A percentile compares a stretch with the other conserved stretches of the same genome.
Conservation (phyloP, 805 yeast genomes). For the Myxozyma lipomycoides region DNA sequence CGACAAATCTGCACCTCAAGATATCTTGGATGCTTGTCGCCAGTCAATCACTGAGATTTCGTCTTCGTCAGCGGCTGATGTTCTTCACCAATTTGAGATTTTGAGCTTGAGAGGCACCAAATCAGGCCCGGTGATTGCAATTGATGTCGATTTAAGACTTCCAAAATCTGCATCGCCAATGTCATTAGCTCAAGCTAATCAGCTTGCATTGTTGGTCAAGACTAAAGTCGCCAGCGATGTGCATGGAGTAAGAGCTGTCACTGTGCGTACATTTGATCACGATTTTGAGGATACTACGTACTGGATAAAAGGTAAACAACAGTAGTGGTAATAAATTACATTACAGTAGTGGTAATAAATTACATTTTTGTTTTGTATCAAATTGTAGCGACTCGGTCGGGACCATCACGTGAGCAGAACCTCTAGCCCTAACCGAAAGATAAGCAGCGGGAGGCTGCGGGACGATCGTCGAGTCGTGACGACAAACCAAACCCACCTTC, state of each 20-base stretch:
- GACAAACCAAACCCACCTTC: no score
- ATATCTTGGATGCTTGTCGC: conserved; percentile 8
- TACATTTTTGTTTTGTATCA: neutral
- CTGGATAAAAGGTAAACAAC: conserved; percentile 14
- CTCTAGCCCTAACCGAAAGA: no score
- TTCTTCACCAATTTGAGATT: neutral
- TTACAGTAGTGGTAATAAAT: neutral
- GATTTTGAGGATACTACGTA: conserved; percentile 3
- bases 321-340: no score
- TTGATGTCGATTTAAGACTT: conserved; percentile 19
- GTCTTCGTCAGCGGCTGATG: neutral
- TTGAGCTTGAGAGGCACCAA: conserved; percentile 20
- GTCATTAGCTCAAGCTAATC: conserved; percentile 13
- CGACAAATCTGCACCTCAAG: conserved; percentile 46
- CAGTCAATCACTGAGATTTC: conserved; percentile 1
- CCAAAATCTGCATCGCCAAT: neutral
- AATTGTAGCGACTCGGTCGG: no score
- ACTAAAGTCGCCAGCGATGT: conserved; percentile 10
- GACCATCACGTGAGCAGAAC: no score
- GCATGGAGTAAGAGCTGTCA: conserved; percentile 9
- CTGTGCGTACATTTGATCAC: conserved; percentile 19
- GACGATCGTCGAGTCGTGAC: no score
- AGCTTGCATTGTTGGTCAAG: conserved; percentile 7
- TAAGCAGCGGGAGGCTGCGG: no score
- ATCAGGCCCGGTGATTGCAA: conserved; percentile 23